Evolutionary conservation across 2,329 filamentous ascomycete species (phyloP).

Genomic region (Botrytis sinoallii): DNA sequence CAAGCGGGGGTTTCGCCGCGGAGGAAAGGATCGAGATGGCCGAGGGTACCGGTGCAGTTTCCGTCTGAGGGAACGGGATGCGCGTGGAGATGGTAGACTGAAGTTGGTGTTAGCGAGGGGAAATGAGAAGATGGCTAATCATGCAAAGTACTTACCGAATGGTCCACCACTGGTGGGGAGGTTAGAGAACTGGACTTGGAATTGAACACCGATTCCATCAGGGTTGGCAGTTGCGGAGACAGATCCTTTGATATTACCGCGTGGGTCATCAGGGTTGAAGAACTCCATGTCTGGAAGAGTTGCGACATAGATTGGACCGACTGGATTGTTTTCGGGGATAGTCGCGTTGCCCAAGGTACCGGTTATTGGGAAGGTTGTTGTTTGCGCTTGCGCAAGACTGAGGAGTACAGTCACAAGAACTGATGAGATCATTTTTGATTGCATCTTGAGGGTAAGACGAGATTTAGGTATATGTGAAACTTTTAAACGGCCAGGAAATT

Average conservation of each 20-base stretch:
- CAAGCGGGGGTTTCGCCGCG: conserved; percentile 58
- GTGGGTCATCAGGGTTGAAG: conserved; percentile 47
- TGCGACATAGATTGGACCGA: conserved; percentile 52
- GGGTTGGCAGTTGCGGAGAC: conserved; percentile 47
- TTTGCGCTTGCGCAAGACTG: conserved; percentile 26
- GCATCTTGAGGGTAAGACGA: conserved; percentile 14
- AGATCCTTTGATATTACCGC: conserved; percentile 54
- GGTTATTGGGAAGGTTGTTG: conserved; percentile 28
- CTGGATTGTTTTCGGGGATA: conserved; percentile 54
- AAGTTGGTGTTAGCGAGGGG: conserved; percentile 18
- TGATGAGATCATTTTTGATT: conserved; percentile 5
- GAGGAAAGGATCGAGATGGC: conserved; percentile 68
- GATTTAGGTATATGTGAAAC: not conserved
- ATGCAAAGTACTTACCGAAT: conserved; percentile 51
- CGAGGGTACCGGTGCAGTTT: conserved; percentile 67
- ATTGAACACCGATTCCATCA: conserved; percentile 53
- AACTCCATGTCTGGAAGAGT: conserved; percentile 47
- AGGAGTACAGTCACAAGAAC: conserved; percentile 14
- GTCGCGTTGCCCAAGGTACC: conserved; percentile 48
- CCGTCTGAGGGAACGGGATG: conserved; percentile 60
- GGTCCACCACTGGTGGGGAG: conserved; percentile 56
- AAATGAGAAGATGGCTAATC: too few species aligned
- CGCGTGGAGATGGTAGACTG: conserved; percentile 72
- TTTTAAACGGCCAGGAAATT: not conserved
- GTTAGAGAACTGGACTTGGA: conserved; percentile 55